Base-by-base conservation (phyloP, 768 basidiomycete species). In the Rhodotorula babjevae region DNA sequence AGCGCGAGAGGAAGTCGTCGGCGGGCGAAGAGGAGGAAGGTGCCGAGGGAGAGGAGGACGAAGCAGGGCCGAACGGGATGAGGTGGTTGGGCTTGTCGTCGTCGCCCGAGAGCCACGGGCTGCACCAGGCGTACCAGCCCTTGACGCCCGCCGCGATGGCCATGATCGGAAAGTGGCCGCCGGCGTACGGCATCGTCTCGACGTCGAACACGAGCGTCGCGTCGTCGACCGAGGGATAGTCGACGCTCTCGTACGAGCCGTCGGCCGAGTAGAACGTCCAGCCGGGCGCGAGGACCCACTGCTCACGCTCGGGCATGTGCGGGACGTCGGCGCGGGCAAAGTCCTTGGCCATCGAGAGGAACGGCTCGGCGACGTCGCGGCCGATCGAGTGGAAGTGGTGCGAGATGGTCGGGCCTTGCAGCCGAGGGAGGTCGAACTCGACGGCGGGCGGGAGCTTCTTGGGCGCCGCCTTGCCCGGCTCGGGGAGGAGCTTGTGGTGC, bases 91-190 rank as follows among this genome's bases (percentile, higher is more conserved):
- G 79, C 57, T 86, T 83, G 16, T 84, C 82, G 29, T 86, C 82
- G 75, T 86, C 84, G 23, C 86, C 86, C 9, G 93, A 84, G 18
- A 96, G 81, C 93, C 93, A 95, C 0, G 96, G 96, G 0, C 91
- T 93, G 72, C 96, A 87, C 94, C 96, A 99, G 7, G 87, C 87
- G 79, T 98, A 99, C 95, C 96, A 98, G 2, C 87, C 89, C 61
- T 87, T 87, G 33, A 85, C 84, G 10, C 92, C 88, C 3, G 87
- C 90, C 7, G 94, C 94, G 71, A 88, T 89, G 1, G 96, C 94
- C 84, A 98, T 89, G 79, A 97, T 83, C 21, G 95, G 86, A 79
- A 87, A 92, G 0, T 80, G 76, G 3, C 88, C 88, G 61, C 90
- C 86, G 78, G 91, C 87, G 40, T 87, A 86, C 1, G 91, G 91